phyloP scores from a whole-genome alignment of 768 basidiomycete species.

The Mycena capillaripes region DNA sequence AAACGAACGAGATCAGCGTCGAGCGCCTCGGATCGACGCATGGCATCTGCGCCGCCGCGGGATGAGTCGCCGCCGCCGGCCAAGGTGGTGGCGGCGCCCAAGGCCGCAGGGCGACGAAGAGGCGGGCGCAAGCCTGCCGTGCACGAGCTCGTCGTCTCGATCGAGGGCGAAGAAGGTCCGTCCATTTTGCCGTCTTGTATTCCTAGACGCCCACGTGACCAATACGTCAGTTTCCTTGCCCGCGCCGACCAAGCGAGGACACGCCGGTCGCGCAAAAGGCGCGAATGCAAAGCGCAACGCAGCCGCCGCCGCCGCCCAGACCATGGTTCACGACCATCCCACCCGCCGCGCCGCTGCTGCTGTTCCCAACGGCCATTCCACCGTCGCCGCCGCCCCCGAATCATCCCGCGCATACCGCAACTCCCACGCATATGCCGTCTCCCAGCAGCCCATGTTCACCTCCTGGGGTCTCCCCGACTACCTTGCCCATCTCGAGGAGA shows the following conservation, averaged over 20 bases:
- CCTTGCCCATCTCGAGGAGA: slow-evolving; percentile 86
- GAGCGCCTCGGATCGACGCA: slow-evolving; percentile 71
- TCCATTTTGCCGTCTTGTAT: slow-evolving; percentile 3
- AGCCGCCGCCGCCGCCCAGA: slow-evolving; percentile 44
- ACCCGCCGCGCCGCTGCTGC: slow-evolving; percentile 64
- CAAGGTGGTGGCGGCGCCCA: slow-evolving; percentile 47
- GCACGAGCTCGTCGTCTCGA: slow-evolving; percentile 48
- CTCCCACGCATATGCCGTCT: slow-evolving; percentile 84
- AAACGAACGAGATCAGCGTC: slow-evolving; percentile 87
- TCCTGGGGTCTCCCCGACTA: slow-evolving; percentile 96
- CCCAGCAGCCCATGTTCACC: slow-evolving; percentile 83
- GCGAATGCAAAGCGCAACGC: slow-evolving; percentile 55
- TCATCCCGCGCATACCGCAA: slow-evolving; percentile 79
- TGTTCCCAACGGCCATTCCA: slow-evolving; percentile 52
- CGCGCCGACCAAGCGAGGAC: slow-evolving; percentile 51
- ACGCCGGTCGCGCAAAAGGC: slow-evolving; percentile 56
- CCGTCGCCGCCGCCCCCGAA: slow-evolving; percentile 57
- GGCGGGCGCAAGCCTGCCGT: slow-evolving; percentile 58
- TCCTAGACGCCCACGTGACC: slow-evolving; percentile 35
- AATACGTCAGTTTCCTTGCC: slow-evolving; percentile 34
- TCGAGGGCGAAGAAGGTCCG: slow-evolving; percentile 78
- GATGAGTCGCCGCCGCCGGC: slow-evolving; percentile 56
- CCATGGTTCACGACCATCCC: slow-evolving; percentile 59
- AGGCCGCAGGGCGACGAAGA: slow-evolving; percentile 53
- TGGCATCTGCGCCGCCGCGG: slow-evolving; percentile 53